A percentile compares a stretch with the other conserved stretches of the same genome.
Conservation (phyloP, 805 yeast species). For the Cyberlindnera maritima region DNA sequence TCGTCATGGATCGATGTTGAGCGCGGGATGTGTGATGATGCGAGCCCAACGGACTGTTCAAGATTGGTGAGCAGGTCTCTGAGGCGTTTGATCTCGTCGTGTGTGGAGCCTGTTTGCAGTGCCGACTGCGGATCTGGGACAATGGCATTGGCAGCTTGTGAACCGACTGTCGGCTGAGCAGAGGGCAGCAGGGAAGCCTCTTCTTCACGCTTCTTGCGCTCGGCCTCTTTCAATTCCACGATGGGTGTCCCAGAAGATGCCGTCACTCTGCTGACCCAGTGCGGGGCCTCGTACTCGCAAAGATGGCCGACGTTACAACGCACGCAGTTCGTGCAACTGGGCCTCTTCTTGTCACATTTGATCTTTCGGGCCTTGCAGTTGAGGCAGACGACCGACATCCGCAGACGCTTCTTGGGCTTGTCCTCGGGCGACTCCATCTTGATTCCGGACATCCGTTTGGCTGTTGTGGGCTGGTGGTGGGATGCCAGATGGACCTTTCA, state of each 20-base stretch:
- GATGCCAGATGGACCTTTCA: no score
- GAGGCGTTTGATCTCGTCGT: constrained; percentile 15
- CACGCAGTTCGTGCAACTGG: constrained; percentile 34
- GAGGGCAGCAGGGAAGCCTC: background rate
- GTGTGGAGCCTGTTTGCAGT: background rate
- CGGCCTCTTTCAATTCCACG: constrained; percentile 6
- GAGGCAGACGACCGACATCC: constrained; percentile 37
- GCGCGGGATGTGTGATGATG: constrained; percentile 1
- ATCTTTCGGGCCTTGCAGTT: constrained; percentile 39
- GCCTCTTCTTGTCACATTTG: constrained; percentile 41
- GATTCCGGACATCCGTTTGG: background rate
- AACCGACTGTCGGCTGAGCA: background rate
- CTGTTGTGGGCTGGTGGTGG: background rate
- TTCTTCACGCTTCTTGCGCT: background rate
- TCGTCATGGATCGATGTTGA: constrained; percentile 9
- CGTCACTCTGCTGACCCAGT: constrained; percentile 24
- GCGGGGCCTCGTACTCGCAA: constrained; percentile 28
- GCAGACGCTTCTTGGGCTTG: constrained; percentile 31
- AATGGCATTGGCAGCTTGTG: background rate
- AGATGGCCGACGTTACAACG: constrained; percentile 29
- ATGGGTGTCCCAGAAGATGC: constrained; percentile 14
- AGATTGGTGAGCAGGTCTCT: constrained; percentile 6
- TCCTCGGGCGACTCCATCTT: background rate
- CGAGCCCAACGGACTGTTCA: constrained; percentile 7
- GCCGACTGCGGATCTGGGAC: background rate